Evolutionary conservation across 305 asterid genomes (phyloP).

Genomic region (Solanum hybrid): DNA sequence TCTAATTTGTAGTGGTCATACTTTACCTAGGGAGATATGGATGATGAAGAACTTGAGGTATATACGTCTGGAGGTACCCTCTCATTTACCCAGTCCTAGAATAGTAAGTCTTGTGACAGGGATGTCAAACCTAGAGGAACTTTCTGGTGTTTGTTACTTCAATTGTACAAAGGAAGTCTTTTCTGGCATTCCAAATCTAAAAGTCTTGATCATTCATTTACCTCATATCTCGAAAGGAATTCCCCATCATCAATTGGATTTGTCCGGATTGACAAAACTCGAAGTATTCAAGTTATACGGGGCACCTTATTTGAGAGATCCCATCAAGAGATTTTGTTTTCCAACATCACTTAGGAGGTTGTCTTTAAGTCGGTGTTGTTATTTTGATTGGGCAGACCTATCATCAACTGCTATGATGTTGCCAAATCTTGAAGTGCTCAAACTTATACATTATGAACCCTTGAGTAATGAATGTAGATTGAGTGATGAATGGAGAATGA

Average conservation of each 20-base stretch:
- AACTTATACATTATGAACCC: neutral
- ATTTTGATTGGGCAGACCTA: neutral
- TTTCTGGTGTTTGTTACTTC: neutral
- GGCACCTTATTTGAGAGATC: neutral
- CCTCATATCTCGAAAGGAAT: neutral
- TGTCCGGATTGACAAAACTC: neutral
- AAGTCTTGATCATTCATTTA: neutral
- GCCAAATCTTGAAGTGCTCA: conserved; percentile 11
- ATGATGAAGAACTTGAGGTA: neutral
- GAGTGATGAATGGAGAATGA: no score
- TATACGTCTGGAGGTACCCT: neutral
- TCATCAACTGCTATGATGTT: neutral
- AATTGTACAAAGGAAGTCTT: neutral
- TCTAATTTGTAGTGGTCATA: neutral
- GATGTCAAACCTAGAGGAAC: neutral
- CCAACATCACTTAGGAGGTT: conserved; percentile 4
- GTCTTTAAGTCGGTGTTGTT: neutral
- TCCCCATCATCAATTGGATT: neutral
- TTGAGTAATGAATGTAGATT: no score
- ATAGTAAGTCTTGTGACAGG: neutral
- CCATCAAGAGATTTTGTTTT: neutral
- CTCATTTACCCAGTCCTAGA: neutral
- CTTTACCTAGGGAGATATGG: neutral
- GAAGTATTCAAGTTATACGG: neutral
- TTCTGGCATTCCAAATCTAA: neutral